Evolutionary conservation across 2,329 filamentous ascomycete genomes (phyloP).

Genomic region (Ophiostoma montium): DNA sequence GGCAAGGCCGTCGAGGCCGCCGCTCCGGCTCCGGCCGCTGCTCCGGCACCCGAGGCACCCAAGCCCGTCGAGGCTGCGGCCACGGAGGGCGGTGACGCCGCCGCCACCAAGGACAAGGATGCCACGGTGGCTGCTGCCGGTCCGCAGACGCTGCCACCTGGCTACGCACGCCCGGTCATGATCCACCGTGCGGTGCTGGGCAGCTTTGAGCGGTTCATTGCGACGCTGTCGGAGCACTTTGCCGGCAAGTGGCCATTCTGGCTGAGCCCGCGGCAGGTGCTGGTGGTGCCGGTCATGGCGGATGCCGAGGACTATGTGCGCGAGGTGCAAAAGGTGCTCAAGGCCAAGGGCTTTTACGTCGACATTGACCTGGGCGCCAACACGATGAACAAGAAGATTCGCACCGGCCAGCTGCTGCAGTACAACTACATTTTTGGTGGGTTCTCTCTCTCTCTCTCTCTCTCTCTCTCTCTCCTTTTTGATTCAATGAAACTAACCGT

Average conservation of each 20-base stretch:
- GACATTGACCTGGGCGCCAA: slow-evolving; percentile 61
- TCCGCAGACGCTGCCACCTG: slow-evolving; percentile 42
- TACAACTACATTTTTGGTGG: slow-evolving; percentile 73
- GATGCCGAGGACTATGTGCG: slow-evolving; percentile 58
- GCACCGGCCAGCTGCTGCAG: slow-evolving; percentile 63
- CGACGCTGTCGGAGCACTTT: slow-evolving; percentile 72
- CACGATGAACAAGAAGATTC: slow-evolving; percentile 82
- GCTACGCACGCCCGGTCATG: slow-evolving; percentile 71
- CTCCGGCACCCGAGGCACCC: not conserved
- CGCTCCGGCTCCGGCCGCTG: not conserved
- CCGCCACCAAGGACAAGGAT: slow-evolving; percentile 20
- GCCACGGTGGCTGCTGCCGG: slow-evolving; percentile 18
- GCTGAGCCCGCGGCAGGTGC: slow-evolving; percentile 70
- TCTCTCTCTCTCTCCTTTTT: not conserved
- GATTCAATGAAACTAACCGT: slow-evolving; percentile 1
- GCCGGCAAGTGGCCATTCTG: slow-evolving; percentile 83
- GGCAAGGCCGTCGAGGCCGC: not conserved
- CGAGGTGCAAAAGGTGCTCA: slow-evolving; percentile 57
- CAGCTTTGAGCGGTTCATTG: slow-evolving; percentile 50
- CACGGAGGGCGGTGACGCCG: slow-evolving; percentile 11
- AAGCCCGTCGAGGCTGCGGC: slow-evolving; percentile 20
- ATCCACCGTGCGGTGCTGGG: slow-evolving; percentile 73
- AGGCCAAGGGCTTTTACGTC: slow-evolving; percentile 52
- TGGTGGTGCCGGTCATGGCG: slow-evolving; percentile 65
- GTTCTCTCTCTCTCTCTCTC: slow-evolving; percentile 12